Evolutionary conservation across 2,329 filamentous ascomycete species (phyloP).

Genomic region (Fusarium sp.): DNA sequence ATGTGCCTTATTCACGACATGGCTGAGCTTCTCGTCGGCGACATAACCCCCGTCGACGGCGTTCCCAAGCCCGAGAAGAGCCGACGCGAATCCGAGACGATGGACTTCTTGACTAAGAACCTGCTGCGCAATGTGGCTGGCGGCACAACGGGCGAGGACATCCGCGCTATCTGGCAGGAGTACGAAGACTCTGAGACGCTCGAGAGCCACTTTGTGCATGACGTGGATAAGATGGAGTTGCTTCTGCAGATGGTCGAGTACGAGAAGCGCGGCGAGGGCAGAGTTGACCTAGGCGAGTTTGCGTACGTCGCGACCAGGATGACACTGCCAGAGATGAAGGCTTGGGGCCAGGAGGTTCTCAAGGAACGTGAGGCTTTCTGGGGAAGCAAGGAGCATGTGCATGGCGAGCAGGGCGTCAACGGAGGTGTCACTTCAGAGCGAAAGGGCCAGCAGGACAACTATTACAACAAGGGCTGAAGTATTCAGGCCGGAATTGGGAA

Average conservation of each 20-base stretch:
- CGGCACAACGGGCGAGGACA: constrained; percentile 77
- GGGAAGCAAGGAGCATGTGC: constrained; percentile 65
- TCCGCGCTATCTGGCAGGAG: constrained; percentile 90
- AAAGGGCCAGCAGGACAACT: constrained; percentile 63
- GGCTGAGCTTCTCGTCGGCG: constrained; percentile 94
- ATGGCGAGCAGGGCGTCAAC: constrained; percentile 61
- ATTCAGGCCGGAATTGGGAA: not conserved
- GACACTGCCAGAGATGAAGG: constrained; percentile 81
- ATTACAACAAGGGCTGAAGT: constrained; percentile 58
- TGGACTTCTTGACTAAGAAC: constrained; percentile 86
- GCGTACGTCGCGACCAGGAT: constrained; percentile 82
- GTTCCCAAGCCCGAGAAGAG: constrained; percentile 91
- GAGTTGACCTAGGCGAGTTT: constrained; percentile 88
- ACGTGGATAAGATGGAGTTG: constrained; percentile 97
- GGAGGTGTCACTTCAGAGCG: constrained; percentile 57
- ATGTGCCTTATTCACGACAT: constrained; percentile 99
- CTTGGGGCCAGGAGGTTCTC: constrained; percentile 84
- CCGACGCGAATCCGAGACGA: constrained; percentile 87
- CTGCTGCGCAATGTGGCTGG: constrained; percentile 83
- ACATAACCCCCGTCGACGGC: constrained; percentile 94
- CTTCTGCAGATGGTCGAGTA: constrained; percentile 97
- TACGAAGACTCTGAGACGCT: constrained; percentile 90
- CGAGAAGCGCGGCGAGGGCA: constrained; percentile 78
- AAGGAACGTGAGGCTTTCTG: constrained; percentile 83
- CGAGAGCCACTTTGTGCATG: constrained; percentile 92